Evolutionary conservation across 1,284 basidiomycete genomes (phyloP), one percentile per base, ranked within the genome.

Genomic region (Moesziomyces antarcticus): DNA sequence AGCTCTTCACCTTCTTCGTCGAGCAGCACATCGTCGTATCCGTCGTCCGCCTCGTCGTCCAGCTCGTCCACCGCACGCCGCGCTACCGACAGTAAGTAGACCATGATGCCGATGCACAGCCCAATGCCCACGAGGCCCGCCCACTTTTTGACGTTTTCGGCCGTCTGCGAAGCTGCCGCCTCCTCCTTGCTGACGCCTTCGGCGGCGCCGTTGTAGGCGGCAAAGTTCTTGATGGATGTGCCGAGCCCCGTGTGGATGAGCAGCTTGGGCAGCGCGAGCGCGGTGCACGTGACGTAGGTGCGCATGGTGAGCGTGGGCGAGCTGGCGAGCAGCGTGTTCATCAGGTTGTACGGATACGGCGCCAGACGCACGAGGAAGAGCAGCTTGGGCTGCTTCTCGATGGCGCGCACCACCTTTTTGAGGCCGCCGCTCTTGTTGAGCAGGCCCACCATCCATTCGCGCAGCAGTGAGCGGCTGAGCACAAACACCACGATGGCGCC

Each of bases 291-390:
- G 27, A 89, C 88, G 85, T 93, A 94, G 11, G 92, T 93, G 69
- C 87, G 87, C 75, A 93, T 86, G 11, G 89, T 90, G 73, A 94
- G 88, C n/a, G 90, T 89, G n/a, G 90, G 90, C 14, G 91, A 90
- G n/a, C 91, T 91, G 3, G 92, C 92, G 37, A 94, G 88, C 45
- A 94, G 88, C 77, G 91, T 92, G 86, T 94, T 94, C 90, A 94
- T 92, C 79, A 94, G 90, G 85, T 94, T 94, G 86, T 87, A 87
- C 14, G 80, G 86, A 71, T 87, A 87, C 6, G 86, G 86, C 5
- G 86, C 92, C 50, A 94, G 87, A 55, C 92, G 91, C 75, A 94
- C 91, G 70, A 94, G 89, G 86, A 94, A 93, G 50, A 94, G 89
- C 8, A 94, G 87, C 80, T 89, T 89, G 1, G 93, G 92, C 54